Evolutionary conservation across 345 rosid species (phyloP).

Genomic region (Rhodamnia rubescens): DNA sequence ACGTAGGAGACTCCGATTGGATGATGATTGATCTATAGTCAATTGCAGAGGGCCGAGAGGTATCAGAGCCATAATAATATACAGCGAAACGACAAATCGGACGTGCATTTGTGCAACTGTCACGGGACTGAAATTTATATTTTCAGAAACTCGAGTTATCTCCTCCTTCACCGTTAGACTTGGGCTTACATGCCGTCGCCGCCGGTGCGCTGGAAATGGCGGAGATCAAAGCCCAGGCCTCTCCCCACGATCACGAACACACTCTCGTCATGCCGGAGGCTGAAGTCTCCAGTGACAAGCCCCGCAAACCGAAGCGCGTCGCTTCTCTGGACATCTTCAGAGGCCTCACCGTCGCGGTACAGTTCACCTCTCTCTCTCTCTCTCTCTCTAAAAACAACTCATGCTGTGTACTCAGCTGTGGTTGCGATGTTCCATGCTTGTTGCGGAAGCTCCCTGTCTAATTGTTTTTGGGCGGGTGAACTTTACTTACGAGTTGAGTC

Average conservation of each 20-base stretch:
- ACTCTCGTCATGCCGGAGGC: constrained; percentile 20
- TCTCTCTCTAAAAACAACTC: not conserved
- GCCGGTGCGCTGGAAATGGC: constrained; percentile 10
- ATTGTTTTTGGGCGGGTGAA: not conserved
- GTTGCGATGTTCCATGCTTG: not conserved
- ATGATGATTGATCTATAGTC: not conserved
- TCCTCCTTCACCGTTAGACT: not conserved
- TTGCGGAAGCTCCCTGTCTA: not conserved
- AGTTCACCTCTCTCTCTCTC: not conserved
- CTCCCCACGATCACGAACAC: constrained; percentile 9
- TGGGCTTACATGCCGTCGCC: not conserved
- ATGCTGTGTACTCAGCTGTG: not conserved
- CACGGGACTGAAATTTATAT: not conserved
- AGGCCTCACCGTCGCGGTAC: constrained; percentile 82
- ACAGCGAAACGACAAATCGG: not conserved
- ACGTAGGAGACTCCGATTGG: not conserved
- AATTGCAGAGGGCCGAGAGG: not conserved
- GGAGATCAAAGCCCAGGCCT: constrained; percentile 32
- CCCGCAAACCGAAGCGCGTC: constrained; percentile 25
- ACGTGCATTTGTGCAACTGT: not conserved
- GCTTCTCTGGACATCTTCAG: constrained; percentile 83
- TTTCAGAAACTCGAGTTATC: not conserved
- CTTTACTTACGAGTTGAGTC: not conserved
- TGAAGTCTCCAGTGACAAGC: constrained; percentile 7
- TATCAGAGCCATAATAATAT: not conserved